Evolutionary conservation across 2,329 filamentous ascomycete species (phyloP).

Genomic region (Nothomitra cinnamomea): DNA sequence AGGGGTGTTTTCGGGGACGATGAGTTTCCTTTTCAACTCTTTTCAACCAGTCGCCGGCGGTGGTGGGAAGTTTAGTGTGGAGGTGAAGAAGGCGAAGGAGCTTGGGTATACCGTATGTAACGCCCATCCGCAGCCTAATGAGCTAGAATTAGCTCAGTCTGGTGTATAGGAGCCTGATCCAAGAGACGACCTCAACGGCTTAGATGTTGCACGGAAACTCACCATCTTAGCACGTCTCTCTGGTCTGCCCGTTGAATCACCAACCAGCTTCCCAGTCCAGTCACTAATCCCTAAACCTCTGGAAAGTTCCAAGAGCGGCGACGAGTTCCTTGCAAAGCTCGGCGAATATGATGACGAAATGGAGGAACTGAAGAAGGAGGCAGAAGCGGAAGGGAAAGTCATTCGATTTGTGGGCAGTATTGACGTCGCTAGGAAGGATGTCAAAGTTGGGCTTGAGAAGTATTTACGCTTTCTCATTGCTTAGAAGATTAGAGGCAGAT

Average conservation of each 20-base stretch:
- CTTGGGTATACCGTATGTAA: slow-evolving; percentile 59
- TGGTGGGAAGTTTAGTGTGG: slow-evolving; percentile 74
- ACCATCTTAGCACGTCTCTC: slow-evolving; percentile 82
- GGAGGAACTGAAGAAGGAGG: slow-evolving; percentile 73
- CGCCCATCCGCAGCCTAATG: not conserved
- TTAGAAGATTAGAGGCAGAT: not conserved
- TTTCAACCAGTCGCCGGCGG: slow-evolving; percentile 68
- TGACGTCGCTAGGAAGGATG: slow-evolving; percentile 59
- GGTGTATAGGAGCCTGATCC: slow-evolving; percentile 53
- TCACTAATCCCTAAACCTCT: slow-evolving; percentile 81
- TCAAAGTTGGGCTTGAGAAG: slow-evolving; percentile 86
- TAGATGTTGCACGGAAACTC: slow-evolving; percentile 87
- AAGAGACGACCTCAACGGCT: slow-evolving; percentile 69
- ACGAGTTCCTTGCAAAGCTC: slow-evolving; percentile 71
- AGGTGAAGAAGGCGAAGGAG: slow-evolving; percentile 82
- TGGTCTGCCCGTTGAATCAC: slow-evolving; percentile 64
- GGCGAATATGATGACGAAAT: slow-evolving; percentile 77
- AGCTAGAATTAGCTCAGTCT: not conserved
- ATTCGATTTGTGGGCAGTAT: slow-evolving; percentile 89
- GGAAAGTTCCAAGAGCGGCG: slow-evolving; percentile 56
- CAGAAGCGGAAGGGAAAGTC: slow-evolving; percentile 76
- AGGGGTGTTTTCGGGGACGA: slow-evolving; percentile 92
- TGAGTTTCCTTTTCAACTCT: slow-evolving; percentile 96
- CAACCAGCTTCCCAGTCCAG: slow-evolving; percentile 83
- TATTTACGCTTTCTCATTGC: slow-evolving; percentile 18